Conservation (phyloP, 345 rosid genomes). For the Brassica juncea region DNA sequence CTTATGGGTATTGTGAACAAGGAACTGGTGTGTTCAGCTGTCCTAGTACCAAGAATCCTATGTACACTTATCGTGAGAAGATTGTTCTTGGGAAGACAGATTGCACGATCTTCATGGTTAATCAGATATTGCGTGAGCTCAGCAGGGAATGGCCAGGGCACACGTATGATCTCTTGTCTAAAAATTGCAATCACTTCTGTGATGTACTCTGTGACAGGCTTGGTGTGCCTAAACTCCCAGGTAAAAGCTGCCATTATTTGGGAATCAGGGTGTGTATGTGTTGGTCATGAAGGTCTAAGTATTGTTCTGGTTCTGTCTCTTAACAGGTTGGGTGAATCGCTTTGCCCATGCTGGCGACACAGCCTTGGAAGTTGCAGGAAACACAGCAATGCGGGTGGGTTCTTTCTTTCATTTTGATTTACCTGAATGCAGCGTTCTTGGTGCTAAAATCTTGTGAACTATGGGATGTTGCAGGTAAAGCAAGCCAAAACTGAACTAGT, state of each 20-base stretch:
- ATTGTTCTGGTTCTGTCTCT: not conserved
- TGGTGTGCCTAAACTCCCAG: conserved; percentile 93
- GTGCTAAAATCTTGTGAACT: not conserved
- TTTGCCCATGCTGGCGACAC: conserved; percentile 98
- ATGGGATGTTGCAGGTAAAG: conserved; percentile 62
- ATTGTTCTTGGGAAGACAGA: conserved; percentile 73
- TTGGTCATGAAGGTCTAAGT: not conserved
- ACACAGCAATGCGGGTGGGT: conserved; percentile 76
- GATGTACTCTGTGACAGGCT: conserved; percentile 81
- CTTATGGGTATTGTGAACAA: conserved; percentile 89
- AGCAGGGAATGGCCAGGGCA: conserved; percentile 88
- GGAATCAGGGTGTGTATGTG: not conserved
- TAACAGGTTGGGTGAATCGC: conserved; percentile 96
- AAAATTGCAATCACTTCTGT: conserved; percentile 96
- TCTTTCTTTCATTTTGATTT: conserved; percentile 3
- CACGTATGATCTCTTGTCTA: conserved; percentile 73
- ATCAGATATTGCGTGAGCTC: conserved; percentile 78
- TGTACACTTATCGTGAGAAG: conserved; percentile 84
- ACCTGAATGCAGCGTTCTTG: not conserved
- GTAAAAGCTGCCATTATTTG: conserved; percentile 40
- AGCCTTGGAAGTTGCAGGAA: conserved; percentile 91
- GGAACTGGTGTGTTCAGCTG: conserved; percentile 95
- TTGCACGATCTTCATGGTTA: conserved; percentile 61
- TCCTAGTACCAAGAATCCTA: conserved; percentile 80
- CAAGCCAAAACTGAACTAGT: conserved; percentile 96